Base-by-base conservation (phyloP, 2,329 filamentous ascomycete genomes). In the Aspergillus sp. region DNA sequence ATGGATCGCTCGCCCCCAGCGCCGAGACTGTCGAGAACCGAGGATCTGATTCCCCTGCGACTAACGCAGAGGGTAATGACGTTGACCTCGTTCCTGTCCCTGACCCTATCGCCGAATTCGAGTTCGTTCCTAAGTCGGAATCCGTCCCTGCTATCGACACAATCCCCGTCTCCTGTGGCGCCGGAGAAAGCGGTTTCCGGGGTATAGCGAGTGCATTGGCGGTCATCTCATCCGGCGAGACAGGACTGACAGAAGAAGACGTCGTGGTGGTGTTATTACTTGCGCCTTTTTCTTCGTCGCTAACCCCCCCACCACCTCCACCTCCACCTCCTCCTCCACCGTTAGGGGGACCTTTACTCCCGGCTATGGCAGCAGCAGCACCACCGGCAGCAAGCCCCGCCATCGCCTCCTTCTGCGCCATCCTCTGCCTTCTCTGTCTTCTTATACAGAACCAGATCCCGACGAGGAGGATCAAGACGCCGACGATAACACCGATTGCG, bases 401-500 rank as follows among this genome's bases (percentile, higher is more conserved):
- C 2, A 56, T 31, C 12, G 46, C 46, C 36, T 52, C 47, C 7
- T 53, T 49, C 51, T 51, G 46, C 24, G 45, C 22, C 11, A 14
- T 18, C 14, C 53, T 49, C 4, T 49, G 55, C n/a, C 49, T 42
- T 29, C 63, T 64, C 2, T 66, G 63, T 3, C 57, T 59, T 18
- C 63, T 59, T 20, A 67, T 42, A 3, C 63, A 20, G 12, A 63
- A 56, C 69, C 69, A 72, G 2, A 66, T 14, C 5, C 61, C 2
- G 0, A 64, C 16, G 1, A 67, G 2, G 6, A 71, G 29, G 9
- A 71, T 39, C 5, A 71, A 18, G 5, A 67, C 51, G 67, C 80
- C 50, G 69, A 80, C 52, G 69, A 76, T 63, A 71, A 84, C 69
- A 69, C 78, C 56, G 68, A 68, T 62, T 7, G 70, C 71, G 14